Base-by-base conservation (phyloP, 1,284 basidiomycete genomes). In the Cutaneotrichosporon sp. region DNA sequence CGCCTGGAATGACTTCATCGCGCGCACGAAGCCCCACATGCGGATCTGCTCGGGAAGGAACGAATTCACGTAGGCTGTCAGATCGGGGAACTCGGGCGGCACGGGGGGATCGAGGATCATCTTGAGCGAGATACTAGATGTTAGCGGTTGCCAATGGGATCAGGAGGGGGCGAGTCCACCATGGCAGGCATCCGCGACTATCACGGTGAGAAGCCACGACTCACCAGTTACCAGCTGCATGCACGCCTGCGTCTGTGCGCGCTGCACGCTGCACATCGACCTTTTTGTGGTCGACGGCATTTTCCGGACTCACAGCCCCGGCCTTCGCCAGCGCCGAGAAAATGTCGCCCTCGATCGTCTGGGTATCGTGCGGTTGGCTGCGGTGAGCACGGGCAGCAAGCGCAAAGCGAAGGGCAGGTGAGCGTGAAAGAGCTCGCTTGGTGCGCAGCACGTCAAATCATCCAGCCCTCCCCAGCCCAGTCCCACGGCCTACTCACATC, bases 191-290 rank as follows among this genome's bases (percentile, higher is more conserved):
- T 32, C 29, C 17, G 33, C 33, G 33, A 34, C 14, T 17, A 17
- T 34, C 14, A 6, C 14, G 17, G 35, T 20, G 35, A 20, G 17
- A 20, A 19, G n/a, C 35, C 35, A 6, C 11, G 9, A 59, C 66
- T 61, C 38, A 72, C 70, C 66, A 79, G 70, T 99, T 99, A 11
- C 93, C 90, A 7, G 92, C 93, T 5, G 96, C 96, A 68, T 97
- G 93, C 5, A 99, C 96, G 17, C 96, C 96, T 1, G 93, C 88
- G 72, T 99, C 96, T 1, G 96, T 99, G 3, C 96, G 80, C 6
- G 96, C 96, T 3, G 94, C 90, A 33, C 96, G 83, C 39, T 84
- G 85, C 12, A 98, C 81, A 44, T 81, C 83, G 48, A 93, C 87
- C 78, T 97, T 97, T 46, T 83, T 82, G 25, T 91, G 88, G 72